phyloP scores from a whole-genome alignment of 1,284 basidiomycete genomes.

The Cutaneotrichosporon sp. region DNA sequence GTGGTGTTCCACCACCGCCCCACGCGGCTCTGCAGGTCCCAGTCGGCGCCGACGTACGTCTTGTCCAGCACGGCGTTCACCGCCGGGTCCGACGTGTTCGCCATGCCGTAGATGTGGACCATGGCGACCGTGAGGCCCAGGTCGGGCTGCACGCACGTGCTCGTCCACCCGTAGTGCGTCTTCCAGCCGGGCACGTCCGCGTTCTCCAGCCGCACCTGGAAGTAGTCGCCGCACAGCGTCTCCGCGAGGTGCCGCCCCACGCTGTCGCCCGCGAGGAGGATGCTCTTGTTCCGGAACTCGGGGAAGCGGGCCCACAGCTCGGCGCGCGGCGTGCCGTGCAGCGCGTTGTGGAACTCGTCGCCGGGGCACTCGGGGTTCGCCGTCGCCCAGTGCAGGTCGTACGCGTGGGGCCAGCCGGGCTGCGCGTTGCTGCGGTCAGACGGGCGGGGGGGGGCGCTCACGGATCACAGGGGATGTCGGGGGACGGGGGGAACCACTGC shows the following conservation, averaged over 20 bases:
- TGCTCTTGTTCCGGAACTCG: constrained; percentile 11
- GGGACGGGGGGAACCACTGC: not conserved
- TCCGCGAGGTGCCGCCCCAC: constrained; percentile 11
- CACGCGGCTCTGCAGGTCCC: constrained; percentile 11
- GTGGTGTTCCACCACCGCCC: constrained; percentile 6
- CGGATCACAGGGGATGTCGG: constrained; percentile 7
- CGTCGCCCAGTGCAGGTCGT: not conserved
- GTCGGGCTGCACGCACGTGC: not conserved
- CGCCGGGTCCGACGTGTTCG: constrained; percentile 7
- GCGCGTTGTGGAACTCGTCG: not conserved
- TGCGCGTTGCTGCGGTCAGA: constrained; percentile 3
- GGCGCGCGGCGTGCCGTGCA: not conserved
- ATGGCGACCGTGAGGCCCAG: constrained; percentile 7
- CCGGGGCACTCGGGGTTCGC: constrained; percentile 7
- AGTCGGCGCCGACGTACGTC: constrained; percentile 8
- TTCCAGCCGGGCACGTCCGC: not conserved
- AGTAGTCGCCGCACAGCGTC: not conserved
- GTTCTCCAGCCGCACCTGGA: not conserved
- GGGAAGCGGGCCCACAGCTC: constrained; percentile 4
- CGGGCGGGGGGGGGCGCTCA: too few species aligned
- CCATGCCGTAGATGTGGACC: constrained; percentile 13
- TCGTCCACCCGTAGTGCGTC: constrained; percentile 8
- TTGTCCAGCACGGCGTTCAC: constrained; percentile 13
- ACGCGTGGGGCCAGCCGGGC: not conserved
- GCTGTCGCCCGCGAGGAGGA: constrained; percentile 10